Conservation (phyloP, 345 rosid genomes). For the Brassica juncea region DNA sequence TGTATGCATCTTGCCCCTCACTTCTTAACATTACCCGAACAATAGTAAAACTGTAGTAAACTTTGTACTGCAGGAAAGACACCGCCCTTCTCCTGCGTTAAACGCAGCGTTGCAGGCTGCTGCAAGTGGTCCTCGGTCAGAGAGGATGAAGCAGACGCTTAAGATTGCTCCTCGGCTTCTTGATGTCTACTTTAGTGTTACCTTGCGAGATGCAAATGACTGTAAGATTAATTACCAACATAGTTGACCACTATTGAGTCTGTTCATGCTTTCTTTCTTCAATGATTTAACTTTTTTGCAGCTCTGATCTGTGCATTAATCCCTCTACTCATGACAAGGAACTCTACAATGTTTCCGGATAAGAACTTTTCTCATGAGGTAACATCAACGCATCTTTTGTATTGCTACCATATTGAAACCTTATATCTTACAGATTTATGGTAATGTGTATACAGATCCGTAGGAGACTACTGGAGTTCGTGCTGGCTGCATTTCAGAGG, state of each 20-base stretch:
- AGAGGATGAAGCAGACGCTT: conserved; percentile 72
- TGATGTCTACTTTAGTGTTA: conserved; percentile 67
- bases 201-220: conserved; percentile 72
- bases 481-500: conserved; percentile 86
- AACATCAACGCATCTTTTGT: conserved; percentile 14
- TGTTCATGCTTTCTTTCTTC: conserved; percentile 1
- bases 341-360: conserved; percentile 72
- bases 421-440: not conserved
- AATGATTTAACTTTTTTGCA: conserved; percentile 41
- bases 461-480: conserved; percentile 77
- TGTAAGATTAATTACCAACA: conserved; percentile 51
- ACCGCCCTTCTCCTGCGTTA: conserved; percentile 75
- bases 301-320: conserved; percentile 88
- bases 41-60: too few species aligned
- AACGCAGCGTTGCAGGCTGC: conserved; percentile 76
- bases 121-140: conserved; percentile 62
- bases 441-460: conserved; percentile 55
- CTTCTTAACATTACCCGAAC: not conserved
- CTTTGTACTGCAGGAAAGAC: conserved; percentile 69
- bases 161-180: conserved; percentile 76
- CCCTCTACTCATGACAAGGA: conserved; percentile 84
- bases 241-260: conserved; percentile 12
- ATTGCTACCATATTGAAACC: not conserved
- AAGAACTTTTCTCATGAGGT: conserved; percentile 81
- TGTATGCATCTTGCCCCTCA: conserved; percentile 49